Evolutionary conservation across 345 rosid species (phyloP).

Genomic region (Camelina laxa): DNA sequence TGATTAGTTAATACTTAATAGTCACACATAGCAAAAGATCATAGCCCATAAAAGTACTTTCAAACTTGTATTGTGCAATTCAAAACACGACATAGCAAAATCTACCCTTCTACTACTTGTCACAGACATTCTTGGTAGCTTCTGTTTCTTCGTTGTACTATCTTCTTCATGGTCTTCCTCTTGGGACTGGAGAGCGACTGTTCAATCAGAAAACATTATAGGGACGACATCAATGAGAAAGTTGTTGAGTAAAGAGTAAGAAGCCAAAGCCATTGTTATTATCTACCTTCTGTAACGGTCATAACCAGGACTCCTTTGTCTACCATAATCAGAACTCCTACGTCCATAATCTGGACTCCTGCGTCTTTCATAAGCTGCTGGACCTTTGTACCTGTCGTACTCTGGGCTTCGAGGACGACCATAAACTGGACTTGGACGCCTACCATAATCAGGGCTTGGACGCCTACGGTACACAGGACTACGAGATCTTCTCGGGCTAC

Average conservation of each 20-base stretch:
- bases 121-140: conserved; percentile 17
- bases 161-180: conserved; percentile 55
- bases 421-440: conserved; percentile 68
- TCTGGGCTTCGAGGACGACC: conserved; percentile 69
- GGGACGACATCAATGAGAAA: neutral
- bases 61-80: neutral
- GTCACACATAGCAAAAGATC: neutral
- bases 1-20: too few relatives aligned
- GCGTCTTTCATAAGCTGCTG: conserved; percentile 51
- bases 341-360: conserved; percentile 59
- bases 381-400: conserved; percentile 65
- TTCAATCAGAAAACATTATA: conserved; percentile 7
- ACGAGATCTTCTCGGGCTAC: conserved; percentile 71
- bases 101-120: conserved; percentile 5
- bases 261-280: neutral
- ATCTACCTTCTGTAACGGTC: conserved; percentile 28
- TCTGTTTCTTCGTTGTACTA: neutral
- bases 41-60: too few relatives aligned
- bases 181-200: conserved; percentile 76
- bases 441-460: conserved; percentile 76
- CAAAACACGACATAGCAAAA: neutral
- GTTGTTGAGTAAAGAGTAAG: neutral
- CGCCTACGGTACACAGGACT: conserved; percentile 68
- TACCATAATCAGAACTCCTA: conserved; percentile 51
- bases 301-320: conserved; percentile 28